Conservation (phyloP, 140 eudicot species). For the Oenanthe javanica region DNA sequence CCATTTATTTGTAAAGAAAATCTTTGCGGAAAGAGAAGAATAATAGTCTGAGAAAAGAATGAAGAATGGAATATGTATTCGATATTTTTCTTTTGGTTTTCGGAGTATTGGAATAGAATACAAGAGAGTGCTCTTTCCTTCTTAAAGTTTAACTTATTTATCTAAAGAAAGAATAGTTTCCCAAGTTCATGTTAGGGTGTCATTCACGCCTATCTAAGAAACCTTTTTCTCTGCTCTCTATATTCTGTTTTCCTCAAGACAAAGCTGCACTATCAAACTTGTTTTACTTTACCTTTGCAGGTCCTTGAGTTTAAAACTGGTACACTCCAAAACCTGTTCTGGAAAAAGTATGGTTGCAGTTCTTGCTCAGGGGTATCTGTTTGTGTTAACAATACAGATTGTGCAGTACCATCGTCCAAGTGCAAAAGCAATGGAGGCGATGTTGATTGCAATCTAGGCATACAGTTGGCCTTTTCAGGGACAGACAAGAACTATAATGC, state of each 20-base stretch:
- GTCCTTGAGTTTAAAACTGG: slow-evolving; percentile 84
- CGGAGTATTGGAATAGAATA: not conserved
- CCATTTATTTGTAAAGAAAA: not conserved
- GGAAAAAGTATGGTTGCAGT: slow-evolving; percentile 70
- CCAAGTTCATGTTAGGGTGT: not conserved
- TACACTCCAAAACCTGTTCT: slow-evolving; percentile 53
- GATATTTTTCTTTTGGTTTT: not conserved
- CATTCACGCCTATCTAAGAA: not conserved
- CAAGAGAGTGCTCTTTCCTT: not conserved
- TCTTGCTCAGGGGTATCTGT: slow-evolving; percentile 37
- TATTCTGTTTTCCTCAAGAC: not conserved
- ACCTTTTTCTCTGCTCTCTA: not conserved
- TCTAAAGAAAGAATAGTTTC: not conserved
- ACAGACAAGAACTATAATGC: slow-evolving; percentile 59
- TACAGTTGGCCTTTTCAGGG: slow-evolving; percentile 74
- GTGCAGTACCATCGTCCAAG: slow-evolving; percentile 43
- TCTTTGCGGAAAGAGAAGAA: not conserved
- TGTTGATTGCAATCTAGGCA: slow-evolving; percentile 38
- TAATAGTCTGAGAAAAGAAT: not conserved
- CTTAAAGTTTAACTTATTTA: not conserved
- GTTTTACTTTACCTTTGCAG: slow-evolving; percentile 20
- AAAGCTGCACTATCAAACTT: not conserved
- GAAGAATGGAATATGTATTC: not conserved
- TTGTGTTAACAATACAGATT: slow-evolving; percentile 59
- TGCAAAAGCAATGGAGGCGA: slow-evolving; percentile 54